Conservation (phyloP, 192 early-diverging fungal genomes). For the Gaertneriomyces semiglobifer region DNA sequence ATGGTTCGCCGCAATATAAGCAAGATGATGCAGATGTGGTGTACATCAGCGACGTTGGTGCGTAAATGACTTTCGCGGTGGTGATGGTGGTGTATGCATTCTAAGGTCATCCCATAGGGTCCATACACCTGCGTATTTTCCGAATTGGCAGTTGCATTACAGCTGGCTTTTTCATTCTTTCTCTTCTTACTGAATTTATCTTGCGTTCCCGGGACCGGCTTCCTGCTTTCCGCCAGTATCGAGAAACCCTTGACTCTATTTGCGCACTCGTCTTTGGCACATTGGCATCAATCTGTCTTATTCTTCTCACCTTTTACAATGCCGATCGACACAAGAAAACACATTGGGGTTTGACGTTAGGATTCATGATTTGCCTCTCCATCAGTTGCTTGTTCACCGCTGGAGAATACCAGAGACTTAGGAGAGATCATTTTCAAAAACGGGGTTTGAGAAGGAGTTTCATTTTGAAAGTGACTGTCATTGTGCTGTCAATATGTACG, state of each 20-base stretch:
- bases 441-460: slow-evolving; percentile 6
- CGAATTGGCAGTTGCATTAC: slow-evolving; percentile 17
- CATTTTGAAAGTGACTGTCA: slow-evolving; percentile 4
- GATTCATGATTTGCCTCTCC: slow-evolving; percentile 15
- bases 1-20: slow-evolving; percentile 27
- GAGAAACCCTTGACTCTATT: slow-evolving; percentile 18
- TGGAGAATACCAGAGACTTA: slow-evolving; percentile 12
- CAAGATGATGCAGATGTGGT: slow-evolving; percentile 24
- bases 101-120: slow-evolving; percentile 4
- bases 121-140: slow-evolving; percentile 24
- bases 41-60: slow-evolving; percentile 27
- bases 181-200: slow-evolving; percentile 17
- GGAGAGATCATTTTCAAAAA: slow-evolving; percentile 4
- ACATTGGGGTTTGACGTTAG: slow-evolving; percentile 25
- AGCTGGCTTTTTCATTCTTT: slow-evolving; percentile 18
- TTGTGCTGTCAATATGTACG: slow-evolving; percentile 24
- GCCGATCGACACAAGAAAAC: not conserved
- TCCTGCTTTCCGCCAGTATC: not conserved
- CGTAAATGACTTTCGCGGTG: not conserved
- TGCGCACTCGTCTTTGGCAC: slow-evolving; percentile 22
- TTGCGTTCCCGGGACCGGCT: slow-evolving; percentile 12
- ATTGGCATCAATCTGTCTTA: slow-evolving; percentile 7
- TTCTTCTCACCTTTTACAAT: slow-evolving; percentile 1
- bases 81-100: not conserved
- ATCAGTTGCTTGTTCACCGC: slow-evolving; percentile 19